A percentile compares a stretch with the other conserved stretches of the same genome.
Conservation (phyloP, 1,139 yeast genomes). For the Debaryomyces singareniensis region DNA sequence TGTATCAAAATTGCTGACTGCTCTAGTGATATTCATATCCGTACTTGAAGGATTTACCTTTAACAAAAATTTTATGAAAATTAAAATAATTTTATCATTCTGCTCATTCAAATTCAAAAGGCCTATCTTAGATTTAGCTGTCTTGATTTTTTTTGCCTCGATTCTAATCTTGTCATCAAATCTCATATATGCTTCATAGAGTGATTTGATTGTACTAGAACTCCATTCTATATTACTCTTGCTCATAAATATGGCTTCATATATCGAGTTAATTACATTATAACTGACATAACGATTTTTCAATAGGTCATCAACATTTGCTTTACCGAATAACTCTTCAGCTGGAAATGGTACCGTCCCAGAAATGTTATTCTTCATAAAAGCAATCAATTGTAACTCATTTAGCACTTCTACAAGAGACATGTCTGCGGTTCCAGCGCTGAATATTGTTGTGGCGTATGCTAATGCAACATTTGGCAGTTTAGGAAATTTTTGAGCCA, state of each 20-base stretch:
- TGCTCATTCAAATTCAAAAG: constrained; percentile 4
- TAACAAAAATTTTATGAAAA: constrained; percentile 25
- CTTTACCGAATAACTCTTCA: constrained; percentile 7
- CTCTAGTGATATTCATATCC: constrained; percentile 15
- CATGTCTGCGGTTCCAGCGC: constrained; percentile 5
- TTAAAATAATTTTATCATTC: constrained; percentile 22
- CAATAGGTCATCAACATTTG: constrained; percentile 26
- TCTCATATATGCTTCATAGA: constrained; percentile 17
- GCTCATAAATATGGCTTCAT: constrained; percentile 18
- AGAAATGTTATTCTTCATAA: constrained; percentile 1
- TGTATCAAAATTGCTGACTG: constrained; percentile 16
- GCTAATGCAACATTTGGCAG: constrained; percentile 35
- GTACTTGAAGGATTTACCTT: constrained; percentile 14
- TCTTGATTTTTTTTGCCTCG: background rate
- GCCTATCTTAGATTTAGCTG: constrained; percentile 1
- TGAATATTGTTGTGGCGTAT: constrained; percentile 28
- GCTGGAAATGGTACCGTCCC: background rate
- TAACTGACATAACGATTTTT: constrained; percentile 19
- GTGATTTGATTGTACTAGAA: constrained; percentile 12
- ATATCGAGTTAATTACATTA: constrained; percentile 19
- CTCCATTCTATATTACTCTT: constrained; percentile 9
- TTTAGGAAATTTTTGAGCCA: constrained; percentile 21
- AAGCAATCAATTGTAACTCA: constrained; percentile 16
- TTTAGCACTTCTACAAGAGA: constrained; percentile 17
- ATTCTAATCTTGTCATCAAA: background rate